Evolutionary conservation across 2,329 filamentous ascomycete genomes (phyloP).

Genomic region (Coccinonectria pachysandricola): DNA sequence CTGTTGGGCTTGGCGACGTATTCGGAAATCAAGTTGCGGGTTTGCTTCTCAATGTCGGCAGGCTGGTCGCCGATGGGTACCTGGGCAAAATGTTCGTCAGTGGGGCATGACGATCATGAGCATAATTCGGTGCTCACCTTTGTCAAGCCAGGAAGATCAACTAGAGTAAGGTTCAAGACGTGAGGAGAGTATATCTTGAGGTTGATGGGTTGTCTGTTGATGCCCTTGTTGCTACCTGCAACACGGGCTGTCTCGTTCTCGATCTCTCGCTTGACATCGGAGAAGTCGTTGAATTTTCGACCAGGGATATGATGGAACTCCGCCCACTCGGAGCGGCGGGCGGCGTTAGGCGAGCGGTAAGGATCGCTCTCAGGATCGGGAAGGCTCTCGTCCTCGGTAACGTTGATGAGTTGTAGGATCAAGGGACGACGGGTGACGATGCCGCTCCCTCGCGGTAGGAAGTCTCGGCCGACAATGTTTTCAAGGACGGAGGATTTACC

Average conservation of each 20-base stretch:
- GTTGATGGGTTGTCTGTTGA: constrained; percentile 95
- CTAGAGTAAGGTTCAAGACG: constrained; percentile 89
- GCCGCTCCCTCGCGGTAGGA: constrained; percentile 88
- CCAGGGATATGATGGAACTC: constrained; percentile 95
- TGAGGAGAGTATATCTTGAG: constrained; percentile 97
- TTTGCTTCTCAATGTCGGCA: constrained; percentile 97
- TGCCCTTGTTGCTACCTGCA: constrained; percentile 90
- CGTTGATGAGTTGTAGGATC: constrained; percentile 96
- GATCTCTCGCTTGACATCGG: constrained; percentile 89
- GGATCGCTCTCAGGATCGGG: constrained; percentile 56
- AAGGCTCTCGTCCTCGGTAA: constrained; percentile 64
- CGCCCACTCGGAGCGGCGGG: constrained; percentile 64
- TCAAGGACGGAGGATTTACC: constrained; percentile 98
- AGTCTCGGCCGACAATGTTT: constrained; percentile 97
- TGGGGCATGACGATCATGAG: constrained; percentile 9
- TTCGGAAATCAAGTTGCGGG: constrained; percentile 88
- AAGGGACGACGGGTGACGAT: constrained; percentile 91
- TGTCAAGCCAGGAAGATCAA: constrained; percentile 90
- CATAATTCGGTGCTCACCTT: too few species aligned
- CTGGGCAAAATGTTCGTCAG: constrained; percentile 29
- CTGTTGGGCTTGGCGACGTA: constrained; percentile 99
- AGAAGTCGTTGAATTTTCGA: constrained; percentile 82
- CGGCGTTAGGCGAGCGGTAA: constrained; percentile 67
- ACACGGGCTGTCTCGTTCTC: constrained; percentile 94
- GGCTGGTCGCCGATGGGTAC: constrained; percentile 97